Evolutionary conservation across 768 basidiomycete species (phyloP), one percentile per base, ranked within the genome.

Genomic region (Lentinus brumalis): DNA sequence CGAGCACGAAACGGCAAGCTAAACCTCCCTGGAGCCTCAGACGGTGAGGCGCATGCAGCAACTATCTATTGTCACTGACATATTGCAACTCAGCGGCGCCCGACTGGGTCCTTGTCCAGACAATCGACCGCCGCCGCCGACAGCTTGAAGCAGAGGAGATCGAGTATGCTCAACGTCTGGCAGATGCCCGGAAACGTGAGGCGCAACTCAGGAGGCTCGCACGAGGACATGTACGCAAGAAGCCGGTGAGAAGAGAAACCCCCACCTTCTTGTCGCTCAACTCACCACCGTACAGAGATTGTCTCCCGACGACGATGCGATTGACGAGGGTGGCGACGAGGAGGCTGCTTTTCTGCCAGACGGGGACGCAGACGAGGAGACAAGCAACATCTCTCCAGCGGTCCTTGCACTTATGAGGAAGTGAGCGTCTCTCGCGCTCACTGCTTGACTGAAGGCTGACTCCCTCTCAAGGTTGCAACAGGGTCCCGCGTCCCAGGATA

Each of bases 261-360:
- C 21, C 21, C 21, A 26, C 21, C 21, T 26, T 26, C 21, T 26
- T 26, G 21, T 26, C 21, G 21, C 21, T 26, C 21, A 26, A 26
- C 21, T 26, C 21, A 26, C 21, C 21, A 57, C 47, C 53, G 40
- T 47, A 32, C 21, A 70, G 66, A 63, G 64, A 60, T 32, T 65
- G 12, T 26, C 53, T 10, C 32, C 39, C 2, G 54, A 60, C 9
- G 49, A 47, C 2, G 69, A 73, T 11, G 67, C 66, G 2, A 5
- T 8, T 6, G 21, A 14, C 14, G 78, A 78, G 5, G 76, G 79
- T 12, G 69, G 66, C 2, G 61, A 72, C 4, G 81, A 86, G 14
- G 91, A 94, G n/a, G 83, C 85, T 4, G 67, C 74, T 14, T 96
- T 90, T 71, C 80, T 96, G 12, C 94, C 94, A 0, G 86, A 90